phyloP scores from a whole-genome alignment of 1,284 basidiomycete species.

The Phellinidium pouzarii region DNA sequence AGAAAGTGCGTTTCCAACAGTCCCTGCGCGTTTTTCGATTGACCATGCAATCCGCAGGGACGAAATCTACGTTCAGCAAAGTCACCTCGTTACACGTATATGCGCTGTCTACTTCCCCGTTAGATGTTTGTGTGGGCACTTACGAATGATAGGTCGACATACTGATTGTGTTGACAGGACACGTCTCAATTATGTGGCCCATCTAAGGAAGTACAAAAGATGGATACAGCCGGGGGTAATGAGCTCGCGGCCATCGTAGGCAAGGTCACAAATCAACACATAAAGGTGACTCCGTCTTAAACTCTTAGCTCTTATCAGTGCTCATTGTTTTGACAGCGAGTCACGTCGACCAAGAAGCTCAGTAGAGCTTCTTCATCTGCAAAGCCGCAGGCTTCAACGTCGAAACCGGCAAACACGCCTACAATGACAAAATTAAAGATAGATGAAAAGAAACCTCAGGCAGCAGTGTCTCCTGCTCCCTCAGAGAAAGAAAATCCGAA shows the following conservation, averaged over 20 bases:
- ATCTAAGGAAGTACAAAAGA: conserved; percentile 38
- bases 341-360: background rate
- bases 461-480: conserved; percentile 20
- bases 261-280: conserved; percentile 34
- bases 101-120: conserved; percentile 52
- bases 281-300: conserved; percentile 39
- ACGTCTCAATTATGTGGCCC: conserved; percentile 48
- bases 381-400: conserved; percentile 21
- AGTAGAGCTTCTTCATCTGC: background rate
- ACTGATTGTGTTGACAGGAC: conserved; percentile 38
- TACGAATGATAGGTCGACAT: background rate
- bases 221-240: conserved; percentile 12
- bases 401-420: conserved; percentile 9
- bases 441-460: conserved; percentile 19
- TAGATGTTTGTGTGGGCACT: conserved; percentile 36
- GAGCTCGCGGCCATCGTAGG: conserved; percentile 15
- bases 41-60: conserved; percentile 30
- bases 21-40: background rate
- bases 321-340: too few species aligned
- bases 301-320: background rate
- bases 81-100: conserved; percentile 56
- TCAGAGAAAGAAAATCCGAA: conserved; percentile 32
- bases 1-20: conserved; percentile 41
- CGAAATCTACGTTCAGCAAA: conserved; percentile 41
- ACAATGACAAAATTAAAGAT: conserved; percentile 21